phyloP scores from a whole-genome alignment of 768 basidiomycete genomes.

The Floccularia luteovirens region DNA sequence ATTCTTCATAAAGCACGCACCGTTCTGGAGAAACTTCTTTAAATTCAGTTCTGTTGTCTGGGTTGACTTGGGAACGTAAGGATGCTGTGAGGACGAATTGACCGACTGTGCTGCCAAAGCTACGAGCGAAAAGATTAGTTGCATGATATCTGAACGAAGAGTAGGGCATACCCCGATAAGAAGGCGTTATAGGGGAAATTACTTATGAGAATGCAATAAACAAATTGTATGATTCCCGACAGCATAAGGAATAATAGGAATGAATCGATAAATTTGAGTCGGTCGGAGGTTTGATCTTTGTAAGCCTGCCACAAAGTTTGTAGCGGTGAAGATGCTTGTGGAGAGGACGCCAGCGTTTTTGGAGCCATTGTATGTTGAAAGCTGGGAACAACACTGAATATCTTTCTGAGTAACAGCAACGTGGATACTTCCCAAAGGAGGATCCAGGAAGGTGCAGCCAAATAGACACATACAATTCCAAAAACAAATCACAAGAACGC shows the following conservation, averaged over 20 bases:
- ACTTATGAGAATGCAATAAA: slow-evolving; percentile 86
- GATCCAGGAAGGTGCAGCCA: slow-evolving; percentile 20
- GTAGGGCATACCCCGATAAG: slow-evolving; percentile 72
- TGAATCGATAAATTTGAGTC: slow-evolving; percentile 90
- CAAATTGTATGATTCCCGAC: slow-evolving; percentile 84
- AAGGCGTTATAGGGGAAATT: slow-evolving; percentile 98
- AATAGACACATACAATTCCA: slow-evolving; percentile 18
- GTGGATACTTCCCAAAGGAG: slow-evolving; percentile 19
- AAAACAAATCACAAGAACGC: slow-evolving; percentile 12
- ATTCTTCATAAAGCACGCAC: slow-evolving; percentile 32
- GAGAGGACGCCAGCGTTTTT: slow-evolving; percentile 20
- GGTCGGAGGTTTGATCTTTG: slow-evolving; percentile 63
- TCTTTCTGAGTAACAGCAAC: slow-evolving; percentile 17
- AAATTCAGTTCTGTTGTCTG: slow-evolving; percentile 74
- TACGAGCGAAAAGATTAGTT: slow-evolving; percentile 20
- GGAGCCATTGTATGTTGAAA: slow-evolving; percentile 26
- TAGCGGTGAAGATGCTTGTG: slow-evolving; percentile 29
- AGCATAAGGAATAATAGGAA: slow-evolving; percentile 91
- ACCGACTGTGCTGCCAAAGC: slow-evolving; percentile 89
- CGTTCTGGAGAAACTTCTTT: slow-evolving; percentile 91
- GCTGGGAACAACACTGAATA: background rate
- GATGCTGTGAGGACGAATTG: slow-evolving; percentile 96
- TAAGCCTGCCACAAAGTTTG: slow-evolving; percentile 72
- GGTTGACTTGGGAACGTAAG: slow-evolving; percentile 87
- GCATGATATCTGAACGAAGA: background rate